Base-by-base conservation (phyloP, 805 yeast species). In the Clavispora santaluciae region DNA sequence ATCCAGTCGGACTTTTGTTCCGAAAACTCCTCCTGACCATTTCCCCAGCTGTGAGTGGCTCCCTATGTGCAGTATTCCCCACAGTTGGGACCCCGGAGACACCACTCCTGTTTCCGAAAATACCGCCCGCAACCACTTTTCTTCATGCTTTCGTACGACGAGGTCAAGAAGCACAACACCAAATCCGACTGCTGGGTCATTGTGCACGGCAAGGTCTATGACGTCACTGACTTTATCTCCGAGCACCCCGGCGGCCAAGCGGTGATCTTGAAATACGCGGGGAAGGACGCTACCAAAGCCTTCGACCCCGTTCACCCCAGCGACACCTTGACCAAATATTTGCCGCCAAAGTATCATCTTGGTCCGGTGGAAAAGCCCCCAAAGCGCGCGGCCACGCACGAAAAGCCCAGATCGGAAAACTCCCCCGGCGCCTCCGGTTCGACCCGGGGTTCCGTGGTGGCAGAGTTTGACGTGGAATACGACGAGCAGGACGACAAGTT, bases 221-320 rank as follows among this genome's bases (percentile, higher is more conserved):
- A 89, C 56, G 76, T 89, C 43, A 79, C 93, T 0, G 77, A 76
- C 38, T 79, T 79, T 49, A 53, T 75, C 25, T 68, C 67, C 16
- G 68, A 74, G 33, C 86, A 79, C 51, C 86, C 86, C 9, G 86
- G 86, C 23, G 86, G 86, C 3, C 54, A 72, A 15, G 69, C 65
- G 5, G 72, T 79, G 40, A 76, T 79, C 25, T 59, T 75, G 41
- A 76, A 75, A 55, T 79, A 58, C 53, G 66, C 69, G n/a, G 73
- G 75, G 1, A 61, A 61, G 42, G 72, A 67, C 46, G 95, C 91
- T 9, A 83, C 93, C 6, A 81, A 83, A 52, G 79, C 86, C 8
- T 91, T 88, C 57, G 86, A 83, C 44, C 96, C 95, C 15, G 73
- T 91, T 45, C 99, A 91, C 61, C 93, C 98, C 0, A 77, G 83